A percentile compares a stretch with the other conserved stretches of the same genome.
Evolutionary conservation across 805 yeast genomes (phyloP).

Genomic region (Grigorovia humatica): DNA sequence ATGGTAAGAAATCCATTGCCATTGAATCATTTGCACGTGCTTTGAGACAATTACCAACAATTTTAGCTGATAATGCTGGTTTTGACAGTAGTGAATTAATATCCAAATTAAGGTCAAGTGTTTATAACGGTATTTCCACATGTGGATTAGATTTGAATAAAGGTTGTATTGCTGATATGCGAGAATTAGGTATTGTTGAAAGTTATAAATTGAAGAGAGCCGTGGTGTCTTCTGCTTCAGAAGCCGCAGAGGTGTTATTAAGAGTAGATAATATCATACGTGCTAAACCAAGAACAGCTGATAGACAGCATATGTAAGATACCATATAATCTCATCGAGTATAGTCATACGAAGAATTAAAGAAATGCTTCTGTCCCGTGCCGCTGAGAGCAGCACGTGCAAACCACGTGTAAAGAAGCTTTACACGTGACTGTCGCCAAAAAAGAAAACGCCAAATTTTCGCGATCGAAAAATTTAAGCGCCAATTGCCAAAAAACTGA

Average conservation of each 20-base stretch:
- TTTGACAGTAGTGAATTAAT: conserved; percentile 88
- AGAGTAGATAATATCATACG: conserved; percentile 95
- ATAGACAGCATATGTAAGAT: conserved; percentile 43
- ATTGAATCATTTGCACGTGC: conserved; percentile 92
- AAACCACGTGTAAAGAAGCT: neutral
- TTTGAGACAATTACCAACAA: conserved; percentile 87
- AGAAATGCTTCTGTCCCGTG: no score
- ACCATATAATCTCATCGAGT: neutral
- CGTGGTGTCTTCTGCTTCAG: conserved; percentile 92
- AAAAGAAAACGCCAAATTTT: neutral
- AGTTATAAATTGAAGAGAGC: conserved; percentile 86
- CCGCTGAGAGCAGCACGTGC: no score
- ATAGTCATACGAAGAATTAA: neutral
- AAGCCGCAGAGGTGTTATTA: conserved; percentile 91
- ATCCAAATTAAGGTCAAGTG: conserved; percentile 70
- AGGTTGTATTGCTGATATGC: conserved; percentile 87
- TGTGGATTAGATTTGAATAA: conserved; percentile 81
- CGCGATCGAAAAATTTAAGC: neutral
- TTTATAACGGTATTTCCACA: conserved; percentile 84
- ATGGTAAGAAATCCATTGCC: conserved; percentile 89
- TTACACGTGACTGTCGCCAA: neutral
- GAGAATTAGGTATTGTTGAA: conserved; percentile 87
- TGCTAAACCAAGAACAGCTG: conserved; percentile 96
- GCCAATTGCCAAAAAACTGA: neutral
- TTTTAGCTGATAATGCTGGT: conserved; percentile 95